Evolutionary conservation across 2,329 filamentous ascomycete species (phyloP).

Genomic region (Apiospora hydei): DNA sequence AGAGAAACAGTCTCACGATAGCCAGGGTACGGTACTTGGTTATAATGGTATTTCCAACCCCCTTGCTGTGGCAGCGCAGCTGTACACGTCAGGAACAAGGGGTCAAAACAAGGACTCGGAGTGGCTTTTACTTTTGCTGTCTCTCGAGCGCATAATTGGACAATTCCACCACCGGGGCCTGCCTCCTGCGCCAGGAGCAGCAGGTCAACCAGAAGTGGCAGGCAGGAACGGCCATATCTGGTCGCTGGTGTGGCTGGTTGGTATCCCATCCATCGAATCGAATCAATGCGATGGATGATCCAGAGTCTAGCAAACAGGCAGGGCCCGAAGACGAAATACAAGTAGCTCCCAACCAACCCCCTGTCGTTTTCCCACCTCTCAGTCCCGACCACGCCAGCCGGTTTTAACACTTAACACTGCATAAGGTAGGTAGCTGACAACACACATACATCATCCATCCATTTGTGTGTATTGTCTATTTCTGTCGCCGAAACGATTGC

Average conservation of each 20-base stretch:
- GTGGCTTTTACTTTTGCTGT: background rate
- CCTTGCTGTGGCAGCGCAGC: background rate
- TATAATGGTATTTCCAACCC: background rate
- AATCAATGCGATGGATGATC: background rate
- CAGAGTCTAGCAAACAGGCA: background rate
- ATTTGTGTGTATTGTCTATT: background rate
- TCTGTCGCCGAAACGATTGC: background rate
- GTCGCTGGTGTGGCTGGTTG: background rate
- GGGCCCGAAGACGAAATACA: background rate
- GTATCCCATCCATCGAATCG: no score
- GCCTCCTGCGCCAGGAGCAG: background rate
- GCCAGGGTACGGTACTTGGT: background rate
- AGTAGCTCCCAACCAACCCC: background rate
- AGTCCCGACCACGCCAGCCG: background rate
- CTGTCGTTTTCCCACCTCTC: background rate
- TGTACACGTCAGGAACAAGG: constrained; percentile 8
- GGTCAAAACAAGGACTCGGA: background rate
- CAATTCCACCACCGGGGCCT: background rate
- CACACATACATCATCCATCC: background rate
- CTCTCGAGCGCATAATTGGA: background rate
- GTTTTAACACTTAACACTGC: background rate
- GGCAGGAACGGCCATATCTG: background rate
- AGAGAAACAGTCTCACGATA: background rate
- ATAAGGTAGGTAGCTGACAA: background rate
- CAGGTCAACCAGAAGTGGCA: background rate